Evolutionary conservation across 176 grass and related monocot genomes (phyloP), one percentile per base, ranked within the genome.

Genomic region (Carex cristatella): DNA sequence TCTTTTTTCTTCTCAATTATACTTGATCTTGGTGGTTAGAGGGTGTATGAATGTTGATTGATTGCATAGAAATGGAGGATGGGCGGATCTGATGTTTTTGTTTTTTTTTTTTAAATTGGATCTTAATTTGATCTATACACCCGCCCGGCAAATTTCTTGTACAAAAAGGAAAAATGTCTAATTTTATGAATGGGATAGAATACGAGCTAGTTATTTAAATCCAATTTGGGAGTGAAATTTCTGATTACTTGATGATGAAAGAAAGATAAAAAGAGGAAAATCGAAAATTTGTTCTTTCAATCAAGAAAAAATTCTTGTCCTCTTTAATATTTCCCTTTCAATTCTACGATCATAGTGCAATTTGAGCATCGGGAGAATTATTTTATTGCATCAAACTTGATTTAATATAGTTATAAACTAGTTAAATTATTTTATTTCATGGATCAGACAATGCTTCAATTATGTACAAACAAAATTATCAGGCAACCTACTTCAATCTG

Each of bases 41-140:
- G 79, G 53, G n/a, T 82, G 60, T 42, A 65, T 65, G 54, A 79
- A 2, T 58, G 74, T 37, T 83, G 59, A 55, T 10, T 83, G 32
- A 55, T 10, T 83, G 32, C 46, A 31, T 67, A 67, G 81, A 67
- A 69, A 83, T 83, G 80, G 61, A 51, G 80, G 80, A 44, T 83
- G 19, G 63, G 69, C 56, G 63, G 81, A 83, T 83, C 81, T 83
- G 81, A 83, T 23, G 23, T 23, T 23, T 23, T 23, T 23, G 23
- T 23, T 83, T 4, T 55, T 65, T 53, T 83, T 70, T 76, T 83
- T 82, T 35, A 51, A 69, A 16, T 83, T 83, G 56, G 81, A 83
- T 83, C 81, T 83, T 69, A 48, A 69, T 83, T 83, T 55, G 40
- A 67, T 64, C 42, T 65, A 81, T 81, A 65, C 79, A 61, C 79